A percentile compares a stretch with the other conserved stretches of the same genome.
phyloP scores from a whole-genome alignment of 495 filamentous ascomycete genomes.

The Aspergillus leporis region DNA sequence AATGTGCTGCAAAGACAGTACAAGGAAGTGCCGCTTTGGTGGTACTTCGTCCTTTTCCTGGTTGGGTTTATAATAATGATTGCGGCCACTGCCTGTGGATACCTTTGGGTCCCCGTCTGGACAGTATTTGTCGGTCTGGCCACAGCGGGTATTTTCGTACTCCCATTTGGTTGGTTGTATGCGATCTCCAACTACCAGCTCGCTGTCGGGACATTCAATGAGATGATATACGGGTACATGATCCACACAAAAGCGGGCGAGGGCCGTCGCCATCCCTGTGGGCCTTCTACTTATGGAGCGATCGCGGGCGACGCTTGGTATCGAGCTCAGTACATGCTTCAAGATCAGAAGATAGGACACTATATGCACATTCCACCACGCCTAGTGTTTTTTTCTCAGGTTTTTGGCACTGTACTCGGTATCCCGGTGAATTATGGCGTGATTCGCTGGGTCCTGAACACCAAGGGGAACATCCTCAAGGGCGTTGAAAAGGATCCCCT shows the following conservation, averaged over 20 bases:
- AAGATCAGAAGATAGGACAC: slow-evolving; percentile 51
- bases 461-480: slow-evolving; percentile 54
- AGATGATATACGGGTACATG: slow-evolving; percentile 59
- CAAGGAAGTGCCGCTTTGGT: slow-evolving; percentile 56
- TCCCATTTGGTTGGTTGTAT: slow-evolving; percentile 57
- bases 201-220: slow-evolving; percentile 54
- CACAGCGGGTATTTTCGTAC: slow-evolving; percentile 50
- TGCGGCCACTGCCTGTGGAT: slow-evolving; percentile 43
- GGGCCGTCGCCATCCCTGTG: slow-evolving; percentile 50
- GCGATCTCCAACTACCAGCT: slow-evolving; percentile 57
- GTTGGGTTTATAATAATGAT: slow-evolving; percentile 49
- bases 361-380: slow-evolving; percentile 50
- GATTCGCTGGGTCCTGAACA: slow-evolving; percentile 46
- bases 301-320: slow-evolving; percentile 55
- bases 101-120: slow-evolving; percentile 59
- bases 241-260: slow-evolving; percentile 44
- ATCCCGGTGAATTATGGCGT: slow-evolving; percentile 48
- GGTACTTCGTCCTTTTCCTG: slow-evolving; percentile 51
- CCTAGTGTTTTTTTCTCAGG: slow-evolving; percentile 43
- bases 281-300: slow-evolving; percentile 52
- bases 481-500: slow-evolving; percentile 51
- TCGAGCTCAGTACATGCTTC: slow-evolving; percentile 50
- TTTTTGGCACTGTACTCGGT: slow-evolving; percentile 44
- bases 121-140: slow-evolving; percentile 53
- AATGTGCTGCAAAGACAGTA: slow-evolving; percentile 57